Evolutionary conservation across 2,329 filamentous ascomycete genomes (phyloP).

Genomic region (Ceratocystis alfenasii): DNA sequence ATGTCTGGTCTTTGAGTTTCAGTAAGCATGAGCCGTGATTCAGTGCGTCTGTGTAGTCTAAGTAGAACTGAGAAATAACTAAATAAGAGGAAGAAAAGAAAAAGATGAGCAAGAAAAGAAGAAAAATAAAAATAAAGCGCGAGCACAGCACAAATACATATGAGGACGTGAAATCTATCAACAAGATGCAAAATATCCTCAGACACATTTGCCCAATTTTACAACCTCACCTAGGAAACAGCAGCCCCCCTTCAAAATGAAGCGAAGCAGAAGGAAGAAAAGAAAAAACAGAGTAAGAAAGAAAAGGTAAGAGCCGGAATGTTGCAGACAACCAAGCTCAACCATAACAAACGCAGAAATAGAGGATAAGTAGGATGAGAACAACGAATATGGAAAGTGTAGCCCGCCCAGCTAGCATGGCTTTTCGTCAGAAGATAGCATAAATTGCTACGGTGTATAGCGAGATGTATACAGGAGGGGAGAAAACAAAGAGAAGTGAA

Average conservation of each 20-base stretch:
- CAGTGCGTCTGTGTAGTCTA: slow-evolving; percentile 7
- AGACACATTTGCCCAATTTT: not conserved
- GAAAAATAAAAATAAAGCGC: not conserved
- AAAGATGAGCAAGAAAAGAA: not conserved
- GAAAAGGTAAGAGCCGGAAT: not conserved
- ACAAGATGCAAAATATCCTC: slow-evolving; percentile 9
- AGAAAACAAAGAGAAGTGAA: not conserved
- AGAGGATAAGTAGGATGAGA: too few species aligned
- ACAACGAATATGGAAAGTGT: too few species aligned
- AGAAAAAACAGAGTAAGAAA: not conserved
- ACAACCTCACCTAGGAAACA: not conserved
- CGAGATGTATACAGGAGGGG: not conserved
- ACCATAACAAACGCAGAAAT: too few species aligned
- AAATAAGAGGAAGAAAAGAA: not conserved
- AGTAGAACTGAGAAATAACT: not conserved
- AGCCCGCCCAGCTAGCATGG: too few species aligned
- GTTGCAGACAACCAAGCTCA: too few species aligned
- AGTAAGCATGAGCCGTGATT: slow-evolving; percentile 3
- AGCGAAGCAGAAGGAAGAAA: not conserved
- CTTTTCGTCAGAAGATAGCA: too few species aligned
- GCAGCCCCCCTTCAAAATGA: not conserved
- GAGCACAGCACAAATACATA: not conserved
- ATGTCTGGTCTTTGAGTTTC: not conserved
- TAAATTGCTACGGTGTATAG: too few species aligned
- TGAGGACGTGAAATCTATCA: slow-evolving; percentile 4